Conservation (phyloP, 495 filamentous ascomycete genomes). For the Trichoderma gamsii region DNA sequence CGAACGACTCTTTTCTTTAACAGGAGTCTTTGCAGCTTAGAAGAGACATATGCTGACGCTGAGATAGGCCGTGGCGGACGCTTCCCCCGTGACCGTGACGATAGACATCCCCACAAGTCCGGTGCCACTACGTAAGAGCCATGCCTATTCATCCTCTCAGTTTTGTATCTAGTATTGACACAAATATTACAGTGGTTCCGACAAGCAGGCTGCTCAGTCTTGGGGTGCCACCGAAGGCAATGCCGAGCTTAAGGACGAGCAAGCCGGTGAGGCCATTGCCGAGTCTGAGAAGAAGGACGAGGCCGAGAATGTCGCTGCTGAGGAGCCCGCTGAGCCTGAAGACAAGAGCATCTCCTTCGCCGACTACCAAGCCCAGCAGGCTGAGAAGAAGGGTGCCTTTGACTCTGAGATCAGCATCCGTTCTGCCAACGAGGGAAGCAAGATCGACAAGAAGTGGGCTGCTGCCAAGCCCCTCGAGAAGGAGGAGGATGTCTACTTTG, state of each 20-base stretch:
- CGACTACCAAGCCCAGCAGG: conserved; percentile 83
- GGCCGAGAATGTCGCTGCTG: conserved; percentile 29
- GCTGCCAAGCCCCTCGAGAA: conserved; percentile 70
- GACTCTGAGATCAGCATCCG: conserved; percentile 61
- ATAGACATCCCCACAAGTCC: conserved; percentile 55
- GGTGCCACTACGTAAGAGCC: conserved; percentile 48
- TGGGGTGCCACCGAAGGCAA: conserved; percentile 81
- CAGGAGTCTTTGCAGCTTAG: neutral
- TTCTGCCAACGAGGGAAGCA: conserved; percentile 83
- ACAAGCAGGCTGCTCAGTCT: conserved; percentile 85
- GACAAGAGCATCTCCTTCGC: conserved; percentile 83
- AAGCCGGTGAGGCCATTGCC: conserved; percentile 79
- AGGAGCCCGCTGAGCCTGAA: conserved; percentile 57
- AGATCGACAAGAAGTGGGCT: conserved; percentile 86
- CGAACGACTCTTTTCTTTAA: conserved; percentile 3
- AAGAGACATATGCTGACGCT: conserved; percentile 21
- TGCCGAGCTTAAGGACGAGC: conserved; percentile 80
- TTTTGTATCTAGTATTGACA: conserved; percentile 17
- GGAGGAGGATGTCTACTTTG: conserved; percentile 72
- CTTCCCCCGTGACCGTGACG: conserved; percentile 53
- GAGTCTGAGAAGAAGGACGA: conserved; percentile 67
- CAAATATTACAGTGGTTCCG: conserved; percentile 56
- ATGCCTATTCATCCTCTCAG: conserved; percentile 53
- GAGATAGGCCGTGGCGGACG: conserved; percentile 40
- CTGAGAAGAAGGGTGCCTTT: conserved; percentile 73